A percentile compares a stretch with the other conserved stretches of the same genome.
Conservation (phyloP, 1,139 yeast genomes). For the Yamadazyma membranifaciens region DNA sequence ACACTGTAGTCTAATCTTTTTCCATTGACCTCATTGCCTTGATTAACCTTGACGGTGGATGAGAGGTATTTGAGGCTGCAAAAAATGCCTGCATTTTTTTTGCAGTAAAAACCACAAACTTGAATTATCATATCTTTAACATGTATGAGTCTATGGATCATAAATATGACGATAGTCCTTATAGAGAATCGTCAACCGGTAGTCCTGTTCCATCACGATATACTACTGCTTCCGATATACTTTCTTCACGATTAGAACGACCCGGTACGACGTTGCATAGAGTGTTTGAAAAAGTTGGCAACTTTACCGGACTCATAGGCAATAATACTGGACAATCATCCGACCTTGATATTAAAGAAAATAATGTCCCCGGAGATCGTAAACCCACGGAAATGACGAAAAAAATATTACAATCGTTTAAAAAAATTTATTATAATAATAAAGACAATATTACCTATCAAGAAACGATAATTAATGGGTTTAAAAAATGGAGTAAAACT, state of each 20-base stretch:
- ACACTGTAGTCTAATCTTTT: background rate
- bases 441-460: background rate
- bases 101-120: conserved; percentile 1
- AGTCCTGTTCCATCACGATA: conserved; percentile 5
- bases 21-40: background rate
- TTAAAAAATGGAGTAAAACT: conserved; percentile 11
- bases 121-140: background rate
- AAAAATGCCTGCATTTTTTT: too few species aligned
- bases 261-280: conserved; percentile 32
- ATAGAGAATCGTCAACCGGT: background rate
- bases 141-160: conserved; percentile 4
- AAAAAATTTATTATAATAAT: conserved; percentile 3
- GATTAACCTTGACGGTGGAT: background rate
- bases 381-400: conserved; percentile 2
- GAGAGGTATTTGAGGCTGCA: conserved; percentile 1
- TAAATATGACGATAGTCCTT: background rate
- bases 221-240: conserved; percentile 6
- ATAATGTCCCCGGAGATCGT: background rate
- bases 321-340: background rate
- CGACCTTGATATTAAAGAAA: background rate
- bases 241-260: conserved; percentile 16
- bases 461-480: conserved; percentile 2
- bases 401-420: conserved; percentile 1
- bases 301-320: conserved; percentile 17
- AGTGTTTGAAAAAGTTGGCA: conserved; percentile 26